Evolutionary conservation across 306 rosid genomes (phyloP).

Genomic region (Pyrus betulifolia): DNA sequence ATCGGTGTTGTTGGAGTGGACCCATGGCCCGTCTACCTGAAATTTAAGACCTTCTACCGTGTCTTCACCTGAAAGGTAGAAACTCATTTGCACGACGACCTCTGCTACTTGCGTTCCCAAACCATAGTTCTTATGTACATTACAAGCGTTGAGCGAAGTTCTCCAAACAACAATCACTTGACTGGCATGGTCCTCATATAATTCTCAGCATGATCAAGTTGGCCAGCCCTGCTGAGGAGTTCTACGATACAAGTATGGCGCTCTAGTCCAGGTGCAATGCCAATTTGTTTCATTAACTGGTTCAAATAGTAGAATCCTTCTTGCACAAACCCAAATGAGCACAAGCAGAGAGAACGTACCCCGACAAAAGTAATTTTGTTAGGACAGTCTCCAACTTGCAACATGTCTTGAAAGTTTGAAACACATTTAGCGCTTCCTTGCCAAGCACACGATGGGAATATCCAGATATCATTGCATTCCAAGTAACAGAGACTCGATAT

Average conservation of each 20-base stretch:
- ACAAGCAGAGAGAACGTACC: slow-evolving; percentile 42
- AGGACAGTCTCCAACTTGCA: slow-evolving; percentile 37
- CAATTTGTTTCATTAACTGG: slow-evolving; percentile 31
- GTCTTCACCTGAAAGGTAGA: neutral
- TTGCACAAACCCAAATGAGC: slow-evolving; percentile 43
- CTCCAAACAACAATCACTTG: slow-evolving; percentile 32
- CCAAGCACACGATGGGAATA: slow-evolving; percentile 66
- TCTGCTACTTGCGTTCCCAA: slow-evolving; percentile 25
- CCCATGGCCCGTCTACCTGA: too few relatives aligned
- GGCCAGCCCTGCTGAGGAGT: slow-evolving; percentile 33
- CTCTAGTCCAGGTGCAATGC: slow-evolving; percentile 29
- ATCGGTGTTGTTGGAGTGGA: too few relatives aligned
- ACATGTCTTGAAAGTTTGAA: slow-evolving; percentile 31
- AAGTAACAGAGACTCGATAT: slow-evolving; percentile 33
- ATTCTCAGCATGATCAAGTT: slow-evolving; percentile 27
- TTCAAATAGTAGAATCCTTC: slow-evolving; percentile 49
- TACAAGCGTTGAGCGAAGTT: slow-evolving; percentile 32
- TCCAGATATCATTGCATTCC: slow-evolving; percentile 66
- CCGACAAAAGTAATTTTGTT: slow-evolving; percentile 46
- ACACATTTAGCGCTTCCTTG: slow-evolving; percentile 49
- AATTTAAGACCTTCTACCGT: neutral
- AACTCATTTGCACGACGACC: slow-evolving; percentile 9
- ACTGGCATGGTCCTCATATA: slow-evolving; percentile 21
- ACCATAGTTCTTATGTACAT: slow-evolving; percentile 20
- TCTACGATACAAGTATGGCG: slow-evolving; percentile 33